Conservation (phyloP, 1,139 yeast species). For the Wickerhamiella pararugosa region DNA sequence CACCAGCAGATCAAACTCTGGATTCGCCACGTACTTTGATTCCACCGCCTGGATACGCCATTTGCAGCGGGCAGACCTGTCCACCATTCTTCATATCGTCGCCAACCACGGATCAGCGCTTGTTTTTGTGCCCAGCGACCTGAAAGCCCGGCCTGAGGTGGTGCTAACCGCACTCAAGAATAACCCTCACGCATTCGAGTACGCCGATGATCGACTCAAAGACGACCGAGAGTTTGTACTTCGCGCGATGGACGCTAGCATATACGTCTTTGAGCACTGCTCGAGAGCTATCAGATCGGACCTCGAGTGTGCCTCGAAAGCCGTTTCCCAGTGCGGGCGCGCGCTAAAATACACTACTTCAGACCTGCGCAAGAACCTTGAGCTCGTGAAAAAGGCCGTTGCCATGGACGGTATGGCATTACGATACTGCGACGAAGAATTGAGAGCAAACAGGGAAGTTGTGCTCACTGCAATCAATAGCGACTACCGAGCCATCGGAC, state of each 20-base stretch:
- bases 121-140: conserved; percentile 1
- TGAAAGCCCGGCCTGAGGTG: conserved; percentile 2
- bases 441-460: conserved; percentile 2
- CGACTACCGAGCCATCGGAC: neutral
- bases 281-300: neutral
- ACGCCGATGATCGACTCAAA: conserved; percentile 2
- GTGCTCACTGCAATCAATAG: conserved; percentile 4
- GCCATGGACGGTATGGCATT: conserved; percentile 5
- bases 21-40: too few species aligned
- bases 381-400: conserved; percentile 3
- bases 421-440: conserved; percentile 2
- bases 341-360: conserved; percentile 3
- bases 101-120: neutral
- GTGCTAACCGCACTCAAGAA: conserved; percentile 3
- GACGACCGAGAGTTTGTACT: conserved; percentile 6
- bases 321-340: conserved; percentile 3
- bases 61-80: too few species aligned
- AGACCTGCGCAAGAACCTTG: conserved; percentile 5
- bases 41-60: too few species aligned
- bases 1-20: too few species aligned
- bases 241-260: conserved; percentile 2
- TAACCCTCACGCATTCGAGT: conserved; percentile 5
- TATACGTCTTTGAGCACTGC: neutral
- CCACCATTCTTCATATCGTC: too few species aligned
- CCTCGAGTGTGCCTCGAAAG: conserved; percentile 4